Evolutionary conservation across 192 early-diverging fungal genomes (phyloP).

Genomic region (Spizellomyces punctatus): DNA sequence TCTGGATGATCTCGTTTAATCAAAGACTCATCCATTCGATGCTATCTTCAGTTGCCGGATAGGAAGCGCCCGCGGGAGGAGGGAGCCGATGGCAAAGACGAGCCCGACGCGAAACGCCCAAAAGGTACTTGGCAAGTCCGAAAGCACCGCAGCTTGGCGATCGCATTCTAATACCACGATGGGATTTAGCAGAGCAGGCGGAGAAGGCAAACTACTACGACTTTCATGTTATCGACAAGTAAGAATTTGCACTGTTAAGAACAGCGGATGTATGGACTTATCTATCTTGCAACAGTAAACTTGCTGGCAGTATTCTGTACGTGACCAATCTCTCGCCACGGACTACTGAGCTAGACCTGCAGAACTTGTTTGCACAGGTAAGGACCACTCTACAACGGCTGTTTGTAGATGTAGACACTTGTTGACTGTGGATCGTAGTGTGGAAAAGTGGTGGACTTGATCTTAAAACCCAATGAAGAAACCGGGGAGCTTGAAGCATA

Average conservation of each 20-base stretch:
- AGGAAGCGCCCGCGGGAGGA: too few relatives aligned
- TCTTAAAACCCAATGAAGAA: slow-evolving; percentile 40
- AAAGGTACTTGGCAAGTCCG: too few relatives aligned
- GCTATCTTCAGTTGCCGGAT: too few relatives aligned
- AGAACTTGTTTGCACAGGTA: slow-evolving; percentile 10
- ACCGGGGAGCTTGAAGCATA: slow-evolving; percentile 46
- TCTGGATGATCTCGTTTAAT: too few relatives aligned
- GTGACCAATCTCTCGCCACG: slow-evolving; percentile 30
- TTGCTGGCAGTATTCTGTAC: slow-evolving; percentile 35
- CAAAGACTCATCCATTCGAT: too few relatives aligned
- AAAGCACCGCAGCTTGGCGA: too few relatives aligned
- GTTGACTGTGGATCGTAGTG: neutral
- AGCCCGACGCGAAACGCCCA: too few relatives aligned
- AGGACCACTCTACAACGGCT: neutral
- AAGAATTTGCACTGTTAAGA: neutral
- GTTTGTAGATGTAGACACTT: neutral
- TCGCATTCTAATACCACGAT: too few relatives aligned
- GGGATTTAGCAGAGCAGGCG: neutral
- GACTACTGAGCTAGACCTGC: neutral
- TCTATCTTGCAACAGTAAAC: slow-evolving; percentile 7
- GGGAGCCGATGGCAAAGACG: too few relatives aligned
- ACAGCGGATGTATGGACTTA: neutral
- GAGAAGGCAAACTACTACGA: slow-evolving; percentile 15
- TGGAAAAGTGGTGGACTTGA: slow-evolving; percentile 48
- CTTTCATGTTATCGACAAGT: slow-evolving; percentile 30